Base-by-base conservation (phyloP, 2,329 filamentous ascomycete species). In the Cordyceps farinosa region DNA sequence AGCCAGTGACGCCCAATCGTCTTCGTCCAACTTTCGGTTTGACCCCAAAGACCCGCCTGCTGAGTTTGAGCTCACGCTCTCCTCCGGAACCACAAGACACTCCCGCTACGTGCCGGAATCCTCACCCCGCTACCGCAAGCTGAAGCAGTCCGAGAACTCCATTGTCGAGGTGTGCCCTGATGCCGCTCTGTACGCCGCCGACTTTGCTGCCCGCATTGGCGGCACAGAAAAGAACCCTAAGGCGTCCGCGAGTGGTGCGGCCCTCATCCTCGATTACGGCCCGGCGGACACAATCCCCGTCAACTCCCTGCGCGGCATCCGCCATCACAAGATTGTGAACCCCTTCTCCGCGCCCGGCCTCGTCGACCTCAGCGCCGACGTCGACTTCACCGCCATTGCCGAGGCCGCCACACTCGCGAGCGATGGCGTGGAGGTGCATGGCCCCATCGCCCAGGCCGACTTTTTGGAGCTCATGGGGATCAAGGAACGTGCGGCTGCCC, bases 241-340 rank as follows among this genome's bases (percentile, higher is more conserved):
- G 72, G 68, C 80, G 0, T 73, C 72, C 1, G 87, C 93, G 1
- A 89, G 87, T 0, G 95, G 95, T 56, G 95, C 93, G 9, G 95
- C 94, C 1, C 82, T 99, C n/a, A 91, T 99, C 69, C 86, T 99
- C 52, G 95, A 99, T 78, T 99, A 99, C 77, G 95, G 95, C 22
- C 90, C 94, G 5, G 76, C 86, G 3, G 82, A 87, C 69, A 90
- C 80, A 0, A 87, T 99, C 55, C 95, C 95, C 3, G 81, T 90
- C 65, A 96, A 97, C 80, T 96, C 92, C 0, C 83, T 99, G 29
- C 90, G 95, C 38, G 95, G 95, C 29, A 98, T 99, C 74, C 85
- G 87, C 42, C 80, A 83, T 15, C 95, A 99, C 77, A 79, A 82
- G 30, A 82, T 84, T 30, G 90, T 96, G 52, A 92, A 87, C 29